Conservation (phyloP, 192 early-diverging fungal genomes). For the Rhizoclosmatium globosum region DNA sequence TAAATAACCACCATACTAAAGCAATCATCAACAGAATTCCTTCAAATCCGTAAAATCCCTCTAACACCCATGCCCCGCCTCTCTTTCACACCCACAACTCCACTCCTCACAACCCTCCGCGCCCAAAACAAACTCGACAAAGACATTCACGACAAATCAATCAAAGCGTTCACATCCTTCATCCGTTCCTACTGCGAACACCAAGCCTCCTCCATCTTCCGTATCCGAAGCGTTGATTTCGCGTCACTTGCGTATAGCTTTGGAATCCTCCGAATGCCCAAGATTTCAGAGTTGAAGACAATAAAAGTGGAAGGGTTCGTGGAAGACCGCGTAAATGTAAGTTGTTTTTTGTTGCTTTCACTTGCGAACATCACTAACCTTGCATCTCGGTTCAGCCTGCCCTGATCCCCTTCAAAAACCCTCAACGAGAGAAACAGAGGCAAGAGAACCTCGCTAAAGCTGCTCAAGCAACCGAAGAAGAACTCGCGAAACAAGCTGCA, state of each 20-base stretch:
- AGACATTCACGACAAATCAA: conserved; percentile 78
- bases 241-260: conserved; percentile 79
- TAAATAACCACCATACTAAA: neutral
- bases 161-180: conserved; percentile 88
- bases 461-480: conserved; percentile 48
- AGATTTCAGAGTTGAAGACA: conserved; percentile 88
- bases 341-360: neutral
- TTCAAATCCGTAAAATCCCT: conserved; percentile 90
- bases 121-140: conserved; percentile 72
- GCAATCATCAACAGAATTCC: conserved; percentile 62
- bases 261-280: conserved; percentile 84
- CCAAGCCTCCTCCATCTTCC: conserved; percentile 92
- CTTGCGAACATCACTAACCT: neutral
- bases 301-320: conserved; percentile 35
- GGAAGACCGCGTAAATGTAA: conserved; percentile 51
- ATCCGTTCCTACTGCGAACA: conserved; percentile 94
- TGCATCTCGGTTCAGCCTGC: conserved; percentile 52
- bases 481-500: conserved; percentile 37
- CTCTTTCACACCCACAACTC: neutral
- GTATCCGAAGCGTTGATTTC: conserved; percentile 83
- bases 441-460: conserved; percentile 51
- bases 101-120: conserved; percentile 48
- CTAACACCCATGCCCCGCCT: conserved; percentile 48
- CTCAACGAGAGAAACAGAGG: conserved; percentile 73
- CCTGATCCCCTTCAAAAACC: conserved; percentile 74